Percentiles rank a stretch among this genome's conserved stretches.
Evolutionary conservation across 352 stramenopile genomes (phyloP).

Genomic region (Phytophthora crassamura): DNA sequence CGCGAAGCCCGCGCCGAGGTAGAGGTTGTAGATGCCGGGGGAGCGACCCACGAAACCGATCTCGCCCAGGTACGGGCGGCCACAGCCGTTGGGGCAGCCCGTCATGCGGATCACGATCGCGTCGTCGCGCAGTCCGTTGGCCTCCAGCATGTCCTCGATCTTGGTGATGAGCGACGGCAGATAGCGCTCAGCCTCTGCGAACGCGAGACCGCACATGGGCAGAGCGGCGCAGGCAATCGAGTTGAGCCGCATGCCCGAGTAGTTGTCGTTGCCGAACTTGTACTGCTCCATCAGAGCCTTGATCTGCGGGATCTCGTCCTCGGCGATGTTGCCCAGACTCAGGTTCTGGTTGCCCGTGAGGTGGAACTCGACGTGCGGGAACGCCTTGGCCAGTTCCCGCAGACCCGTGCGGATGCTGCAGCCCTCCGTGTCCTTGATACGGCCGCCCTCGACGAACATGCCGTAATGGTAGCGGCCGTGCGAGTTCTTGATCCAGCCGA

Average conservation of each 20-base stretch:
- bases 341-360: constrained; percentile 97
- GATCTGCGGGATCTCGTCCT: constrained; percentile 90
- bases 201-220: constrained; percentile 97
- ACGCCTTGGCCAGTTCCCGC: constrained; percentile 90
- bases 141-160: constrained; percentile 92
- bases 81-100: constrained; percentile 98
- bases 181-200: constrained; percentile 96
- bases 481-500: constrained; percentile 76
- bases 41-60: constrained; percentile 97
- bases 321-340: constrained; percentile 94
- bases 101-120: constrained; percentile 98
- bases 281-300: constrained; percentile 93
- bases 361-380: constrained; percentile 94
- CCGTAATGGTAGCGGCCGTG: constrained; percentile 83
- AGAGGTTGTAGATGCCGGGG: constrained; percentile 97
- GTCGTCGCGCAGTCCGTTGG: constrained; percentile 92
- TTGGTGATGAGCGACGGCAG: constrained; percentile 94
- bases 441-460: constrained; percentile 89
- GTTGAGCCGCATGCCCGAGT: constrained; percentile 82
- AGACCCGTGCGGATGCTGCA: constrained; percentile 91
- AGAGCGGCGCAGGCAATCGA: constrained; percentile 96
- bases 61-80: constrained; percentile 97
- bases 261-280: constrained; percentile 89
- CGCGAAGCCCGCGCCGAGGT: constrained; percentile 90
- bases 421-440: constrained; percentile 93